Base-by-base conservation (phyloP, 345 rosid genomes). In the Murraya paniculata region DNA sequence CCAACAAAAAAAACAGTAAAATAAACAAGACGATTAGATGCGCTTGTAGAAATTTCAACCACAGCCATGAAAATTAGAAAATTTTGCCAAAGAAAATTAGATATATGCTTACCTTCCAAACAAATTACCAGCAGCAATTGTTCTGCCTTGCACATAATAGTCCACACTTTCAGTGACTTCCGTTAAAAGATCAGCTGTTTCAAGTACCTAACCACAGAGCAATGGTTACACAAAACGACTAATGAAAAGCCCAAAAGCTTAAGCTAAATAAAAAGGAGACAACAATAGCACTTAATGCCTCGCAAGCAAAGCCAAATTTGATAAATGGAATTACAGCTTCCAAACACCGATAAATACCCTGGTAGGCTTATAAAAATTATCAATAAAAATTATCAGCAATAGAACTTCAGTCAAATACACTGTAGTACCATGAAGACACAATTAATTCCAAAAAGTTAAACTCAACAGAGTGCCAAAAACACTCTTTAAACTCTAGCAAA, bases 161-260 rank as follows among this genome's bases (percentile, higher is more conserved):
- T 92, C 99, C 59, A 96, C 99, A 84, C 93, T 94, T 88, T 96
- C 99, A 78, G 99, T 96, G 80, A 96, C 99, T 88, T 96, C 99
- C 8, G 97, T 82, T 86, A 96, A 90, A 82, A 88, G 92, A 88
- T 96, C 99, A 80, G 92, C 99, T 58, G 98, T 96, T 84, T 96
- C 99, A 86, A 96, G 98, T 61, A 96, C 97, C 99, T 91, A 79
- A 19, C 38, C 66, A 74, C 27, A 61, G 22, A 62, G 50, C 75
- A 82, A 27, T 21, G 45, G 35, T 74, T 33, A 64, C 38, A 25
- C n/a, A 56, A 24, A 28, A 36, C 16, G 73, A 56, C 69, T 62
- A 4, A 5, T 5, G 21, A 62, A 62, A 62, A 62, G 31, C 38
- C 38, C 22, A 62, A 61, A 28, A 6, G 19, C 35, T 62, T 62